Conservation (phyloP, 2,329 filamentous ascomycete genomes). For the Tolypocladium tropicale region DNA sequence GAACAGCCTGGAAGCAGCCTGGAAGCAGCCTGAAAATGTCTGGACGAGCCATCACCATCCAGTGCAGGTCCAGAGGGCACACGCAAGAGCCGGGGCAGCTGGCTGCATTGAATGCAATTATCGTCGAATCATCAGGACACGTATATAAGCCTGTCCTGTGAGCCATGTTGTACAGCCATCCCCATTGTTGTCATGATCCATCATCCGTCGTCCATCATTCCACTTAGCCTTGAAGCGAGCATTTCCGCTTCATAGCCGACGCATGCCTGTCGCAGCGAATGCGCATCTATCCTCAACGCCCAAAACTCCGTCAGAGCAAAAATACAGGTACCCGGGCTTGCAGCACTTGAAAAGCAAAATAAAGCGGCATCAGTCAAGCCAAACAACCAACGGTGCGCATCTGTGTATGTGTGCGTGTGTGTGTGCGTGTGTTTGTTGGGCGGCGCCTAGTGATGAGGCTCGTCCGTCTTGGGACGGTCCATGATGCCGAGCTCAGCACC, state of each 20-base stretch:
- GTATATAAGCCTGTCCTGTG: not conserved
- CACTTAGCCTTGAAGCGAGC: constrained; percentile 2
- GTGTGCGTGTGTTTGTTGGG: too few species aligned
- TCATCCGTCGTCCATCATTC: too few species aligned
- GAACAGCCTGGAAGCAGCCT: too few species aligned
- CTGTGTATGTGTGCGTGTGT: too few species aligned
- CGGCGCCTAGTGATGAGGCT: not conserved
- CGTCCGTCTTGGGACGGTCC: constrained; percentile 26
- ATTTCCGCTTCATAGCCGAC: constrained; percentile 8
- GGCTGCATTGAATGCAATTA: not conserved
- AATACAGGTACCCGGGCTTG: not conserved
- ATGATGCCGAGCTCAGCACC: constrained; percentile 63
- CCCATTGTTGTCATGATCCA: not conserved
- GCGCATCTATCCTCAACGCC: constrained; percentile 14
- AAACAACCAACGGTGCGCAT: not conserved
- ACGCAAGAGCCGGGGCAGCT: not conserved
- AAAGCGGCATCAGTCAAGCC: constrained; percentile 2
- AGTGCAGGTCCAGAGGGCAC: not conserved
- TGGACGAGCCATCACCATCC: not conserved
- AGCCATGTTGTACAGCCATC: not conserved
- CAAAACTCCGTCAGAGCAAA: constrained; percentile 14
- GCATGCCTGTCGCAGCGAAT: constrained; percentile 10
- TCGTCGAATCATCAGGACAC: not conserved
- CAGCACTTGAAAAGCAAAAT: not conserved
- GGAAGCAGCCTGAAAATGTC: too few species aligned